Evolutionary conservation across 768 basidiomycete species (phyloP), one percentile per base, ranked within the genome.

Genomic region (Vararia minispora): DNA sequence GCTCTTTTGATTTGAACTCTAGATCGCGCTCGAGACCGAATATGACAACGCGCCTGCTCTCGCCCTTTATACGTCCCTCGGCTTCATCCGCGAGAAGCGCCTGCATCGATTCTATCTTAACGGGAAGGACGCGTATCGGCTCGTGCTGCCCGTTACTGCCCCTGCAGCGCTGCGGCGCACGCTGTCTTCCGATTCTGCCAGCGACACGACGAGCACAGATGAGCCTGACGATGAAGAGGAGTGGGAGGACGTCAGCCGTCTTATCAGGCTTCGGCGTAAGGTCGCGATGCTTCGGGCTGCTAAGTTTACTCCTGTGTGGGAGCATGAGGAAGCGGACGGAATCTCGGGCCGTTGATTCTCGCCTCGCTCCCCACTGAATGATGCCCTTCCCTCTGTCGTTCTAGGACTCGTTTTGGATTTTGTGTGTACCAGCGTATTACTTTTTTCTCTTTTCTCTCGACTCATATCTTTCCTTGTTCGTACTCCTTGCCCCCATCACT

Each of bases 1-100:
- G 17, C 47, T 35, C 18, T 40, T 28, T 21, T 20, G 29, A 11
- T 31, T 17, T 3, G 5, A n/a, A n/a, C n/a, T n/a, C n/a, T 49
- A 97, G 88, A 76, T 97, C 51, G 79, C 90, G 10, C 79, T 98
- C 41, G 95, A 98, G 63, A 98, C 95, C 4, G 95, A 99, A 60
- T 84, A 71, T 55, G 94, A 98, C 61, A 98, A 98, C 58, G 60
- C 66, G 31, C 76, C 89, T 6, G 91, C 92, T 0, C 71, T 98
- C 12, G 76, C 83, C 3, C 65, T 99, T 10, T 98, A 98, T 61
- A 83, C 84, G 43, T 79, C 82, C 6, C 71, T 98, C 30, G 95
- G 95, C 0, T 99, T 99, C 61, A 84, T 97, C 18, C 77, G 88
- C 28, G 92, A 97, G 65, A 98, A 98, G 56, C 78, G 92, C 4